These are phyloP conservation scores for Aegle marmelos DNA, from an alignment of 345 rosid genomes.

Conservation along the genomic window DNA sequence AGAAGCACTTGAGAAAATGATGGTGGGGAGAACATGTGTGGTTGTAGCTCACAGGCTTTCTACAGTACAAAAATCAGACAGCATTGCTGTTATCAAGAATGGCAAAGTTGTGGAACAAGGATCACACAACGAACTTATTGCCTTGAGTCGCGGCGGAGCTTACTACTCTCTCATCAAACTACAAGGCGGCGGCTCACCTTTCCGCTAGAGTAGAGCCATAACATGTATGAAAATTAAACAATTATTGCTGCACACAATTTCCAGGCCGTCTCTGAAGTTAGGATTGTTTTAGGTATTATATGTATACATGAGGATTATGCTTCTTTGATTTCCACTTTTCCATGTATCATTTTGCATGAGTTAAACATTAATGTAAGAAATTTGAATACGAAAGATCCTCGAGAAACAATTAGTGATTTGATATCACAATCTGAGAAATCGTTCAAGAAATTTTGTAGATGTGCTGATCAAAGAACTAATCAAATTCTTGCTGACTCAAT, in stretches of 20 bases:
- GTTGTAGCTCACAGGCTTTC: constrained; percentile 58
- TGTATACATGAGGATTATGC: not conserved
- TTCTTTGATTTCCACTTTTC: not conserved
- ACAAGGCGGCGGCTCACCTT: constrained; percentile 33
- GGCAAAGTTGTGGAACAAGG: constrained; percentile 58
- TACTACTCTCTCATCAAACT: constrained; percentile 41
- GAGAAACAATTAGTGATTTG: not conserved
- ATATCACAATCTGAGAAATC: not conserved
- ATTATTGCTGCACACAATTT: not conserved
- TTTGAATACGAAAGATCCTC: not conserved
- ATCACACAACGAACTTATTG: constrained; percentile 45
- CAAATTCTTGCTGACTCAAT: not conserved
- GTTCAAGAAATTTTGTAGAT: not conserved
- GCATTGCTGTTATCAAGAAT: constrained; percentile 50
- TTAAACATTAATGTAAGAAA: not conserved
- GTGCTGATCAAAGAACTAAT: not conserved
- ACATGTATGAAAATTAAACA: not conserved
- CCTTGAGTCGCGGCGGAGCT: constrained; percentile 37
- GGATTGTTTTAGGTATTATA: not conserved
- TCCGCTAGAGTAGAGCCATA: constrained; percentile 11
- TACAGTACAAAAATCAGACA: constrained; percentile 51
- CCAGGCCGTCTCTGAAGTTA: not conserved
- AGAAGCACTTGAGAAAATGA: constrained; percentile 67
- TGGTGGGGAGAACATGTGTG: constrained; percentile 50
- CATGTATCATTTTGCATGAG: not conserved